Conservation (phyloP, 352 stramenopile genomes). For the Phytophthora fragariae region DNA sequence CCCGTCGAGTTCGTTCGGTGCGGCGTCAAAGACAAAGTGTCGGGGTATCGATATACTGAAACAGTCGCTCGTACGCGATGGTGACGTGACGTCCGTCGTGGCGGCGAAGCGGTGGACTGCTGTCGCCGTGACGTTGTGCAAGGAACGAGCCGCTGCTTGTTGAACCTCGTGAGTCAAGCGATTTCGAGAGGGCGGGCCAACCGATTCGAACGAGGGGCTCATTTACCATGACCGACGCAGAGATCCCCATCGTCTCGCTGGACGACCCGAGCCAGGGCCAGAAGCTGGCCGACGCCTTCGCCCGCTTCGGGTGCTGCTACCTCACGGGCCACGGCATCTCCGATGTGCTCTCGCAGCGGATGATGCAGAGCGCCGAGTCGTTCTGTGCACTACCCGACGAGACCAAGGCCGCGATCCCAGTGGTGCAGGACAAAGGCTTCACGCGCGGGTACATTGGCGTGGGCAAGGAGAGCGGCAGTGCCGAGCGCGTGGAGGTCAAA, state of each 20-base stretch:
- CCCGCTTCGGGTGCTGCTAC: constrained; percentile 81
- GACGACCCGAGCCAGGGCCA: constrained; percentile 53
- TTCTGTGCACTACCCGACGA: constrained; percentile 67
- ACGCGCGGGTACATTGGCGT: constrained; percentile 84
- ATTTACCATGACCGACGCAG: constrained; percentile 22
- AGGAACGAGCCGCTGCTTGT: too few species aligned
- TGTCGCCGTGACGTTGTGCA: constrained; percentile 16
- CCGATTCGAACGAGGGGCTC: too few species aligned
- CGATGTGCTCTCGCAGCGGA: constrained; percentile 47
- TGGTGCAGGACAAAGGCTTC: constrained; percentile 75
- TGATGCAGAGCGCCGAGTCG: constrained; percentile 61
- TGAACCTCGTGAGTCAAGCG: too few species aligned
- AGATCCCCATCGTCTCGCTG: constrained; percentile 64
- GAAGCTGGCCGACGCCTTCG: constrained; percentile 65
- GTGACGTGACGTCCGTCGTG: constrained; percentile 18
- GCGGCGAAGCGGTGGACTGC: constrained; percentile 12
- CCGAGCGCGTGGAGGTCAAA: constrained; percentile 83
- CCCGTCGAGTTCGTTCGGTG: constrained; percentile 18
- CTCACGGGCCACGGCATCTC: constrained; percentile 72
- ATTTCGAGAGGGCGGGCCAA: too few species aligned
- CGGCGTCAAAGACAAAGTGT: constrained; percentile 2
- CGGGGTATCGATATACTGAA: constrained; percentile 9
- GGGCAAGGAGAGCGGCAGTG: constrained; percentile 80
- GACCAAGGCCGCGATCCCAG: constrained; percentile 64
- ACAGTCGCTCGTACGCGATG: constrained; percentile 20